Percentiles rank a stretch among this genome's conserved stretches.
phyloP scores from a whole-genome alignment of 2,329 filamentous ascomycete genomes.

The Cladobotryum mycophilum region DNA sequence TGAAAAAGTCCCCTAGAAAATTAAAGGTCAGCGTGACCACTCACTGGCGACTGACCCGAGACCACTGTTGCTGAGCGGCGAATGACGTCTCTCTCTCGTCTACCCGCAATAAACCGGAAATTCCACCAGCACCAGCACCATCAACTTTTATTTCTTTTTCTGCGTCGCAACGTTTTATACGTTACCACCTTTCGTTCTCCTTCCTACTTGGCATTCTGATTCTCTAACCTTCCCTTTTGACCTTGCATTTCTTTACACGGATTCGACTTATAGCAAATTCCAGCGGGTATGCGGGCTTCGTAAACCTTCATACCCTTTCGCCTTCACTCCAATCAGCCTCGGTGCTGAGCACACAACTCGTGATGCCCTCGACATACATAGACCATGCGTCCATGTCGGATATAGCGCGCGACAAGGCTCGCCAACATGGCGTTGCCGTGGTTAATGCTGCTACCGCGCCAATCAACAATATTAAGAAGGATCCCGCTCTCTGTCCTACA shows the following conservation, averaged over 20 bases:
- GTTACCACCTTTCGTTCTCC: not conserved
- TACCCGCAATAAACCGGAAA: slow-evolving; percentile 1
- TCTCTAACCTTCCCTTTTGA: not conserved
- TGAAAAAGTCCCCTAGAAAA: slow-evolving; percentile 1
- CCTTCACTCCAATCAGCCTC: not conserved
- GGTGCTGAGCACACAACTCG: slow-evolving; percentile 14
- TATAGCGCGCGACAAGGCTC: slow-evolving; percentile 32
- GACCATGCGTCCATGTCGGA: slow-evolving; percentile 56
- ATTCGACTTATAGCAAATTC: not conserved
- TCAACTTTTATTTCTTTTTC: too few species aligned
- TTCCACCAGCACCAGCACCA: not conserved
- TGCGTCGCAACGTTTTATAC: not conserved
- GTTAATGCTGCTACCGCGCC: slow-evolving; percentile 14
- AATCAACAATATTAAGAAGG: slow-evolving; percentile 20
- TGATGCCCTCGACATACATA: slow-evolving; percentile 50
- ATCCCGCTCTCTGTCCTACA: slow-evolving; percentile 41
- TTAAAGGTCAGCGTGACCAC: slow-evolving; percentile 4
- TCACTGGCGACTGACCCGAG: not conserved
- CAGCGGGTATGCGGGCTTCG: slow-evolving; percentile 9
- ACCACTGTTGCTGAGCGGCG: not conserved
- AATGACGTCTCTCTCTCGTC: slow-evolving; percentile 6
- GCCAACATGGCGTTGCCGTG: slow-evolving; percentile 21
- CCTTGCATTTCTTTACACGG: not conserved
- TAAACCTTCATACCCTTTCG: not conserved
- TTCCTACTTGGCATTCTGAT: not conserved